Percentiles rank a stretch among this genome's conserved stretches.
These are phyloP conservation scores for Madurella fahalii DNA, from an alignment of 2,329 filamentous ascomycete genomes.

Conservation along the genomic window DNA sequence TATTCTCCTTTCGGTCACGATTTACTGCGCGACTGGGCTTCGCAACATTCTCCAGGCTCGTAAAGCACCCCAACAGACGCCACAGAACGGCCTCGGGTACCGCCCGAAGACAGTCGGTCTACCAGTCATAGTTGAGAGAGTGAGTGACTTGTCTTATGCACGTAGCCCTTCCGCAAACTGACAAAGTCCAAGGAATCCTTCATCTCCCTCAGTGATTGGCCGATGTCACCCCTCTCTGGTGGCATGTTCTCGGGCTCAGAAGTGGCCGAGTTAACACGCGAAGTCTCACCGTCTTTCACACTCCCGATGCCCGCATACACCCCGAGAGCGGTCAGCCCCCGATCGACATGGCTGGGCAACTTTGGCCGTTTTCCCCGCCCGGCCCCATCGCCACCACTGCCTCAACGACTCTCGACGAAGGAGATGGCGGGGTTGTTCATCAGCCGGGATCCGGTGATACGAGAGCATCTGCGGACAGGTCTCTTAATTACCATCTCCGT, in stretches of 20 bases:
- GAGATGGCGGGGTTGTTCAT: background rate
- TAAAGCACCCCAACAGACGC: too few species aligned
- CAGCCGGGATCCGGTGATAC: background rate
- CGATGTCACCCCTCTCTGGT: background rate
- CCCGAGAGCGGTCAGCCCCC: background rate
- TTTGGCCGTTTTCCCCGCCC: background rate
- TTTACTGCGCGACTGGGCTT: background rate
- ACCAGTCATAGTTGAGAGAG: background rate
- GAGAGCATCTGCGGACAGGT: background rate
- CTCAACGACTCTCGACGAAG: background rate
- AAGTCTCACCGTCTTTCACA: background rate
- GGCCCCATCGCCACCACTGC: background rate
- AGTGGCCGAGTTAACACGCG: background rate
- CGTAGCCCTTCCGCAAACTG: background rate
- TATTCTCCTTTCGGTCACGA: background rate
- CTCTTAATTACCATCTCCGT: constrained; percentile 15
- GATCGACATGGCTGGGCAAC: background rate
- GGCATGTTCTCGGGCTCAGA: background rate
- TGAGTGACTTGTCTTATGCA: background rate
- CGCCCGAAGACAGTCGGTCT: too few species aligned
- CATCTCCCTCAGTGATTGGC: background rate
- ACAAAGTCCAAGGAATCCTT: background rate
- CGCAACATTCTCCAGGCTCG: background rate
- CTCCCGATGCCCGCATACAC: background rate
- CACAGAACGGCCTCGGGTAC: too few species aligned